Percentiles rank a stretch among this genome's conserved stretches.
phyloP scores from a whole-genome alignment of 345 rosid genomes.

The Hibiscus trionum region DNA sequence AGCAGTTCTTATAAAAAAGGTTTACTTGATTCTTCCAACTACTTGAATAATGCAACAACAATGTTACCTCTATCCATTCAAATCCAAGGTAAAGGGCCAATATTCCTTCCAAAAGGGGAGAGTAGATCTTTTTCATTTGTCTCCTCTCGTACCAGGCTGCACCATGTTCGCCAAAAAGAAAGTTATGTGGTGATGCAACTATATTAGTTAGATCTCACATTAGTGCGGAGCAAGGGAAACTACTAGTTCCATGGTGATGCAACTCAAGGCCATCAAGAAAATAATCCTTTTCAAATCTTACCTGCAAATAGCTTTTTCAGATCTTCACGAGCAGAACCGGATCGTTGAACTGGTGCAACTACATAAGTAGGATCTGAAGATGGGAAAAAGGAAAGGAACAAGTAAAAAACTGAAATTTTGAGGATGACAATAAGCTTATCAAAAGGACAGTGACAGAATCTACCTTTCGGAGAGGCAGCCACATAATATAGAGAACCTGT shows the following conservation, averaged over 20 bases:
- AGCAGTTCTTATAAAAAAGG: neutral
- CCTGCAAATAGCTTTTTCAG: slow-evolving; percentile 87
- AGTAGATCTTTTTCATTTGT: slow-evolving; percentile 94
- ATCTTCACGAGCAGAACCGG: slow-evolving; percentile 62
- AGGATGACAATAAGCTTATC: neutral
- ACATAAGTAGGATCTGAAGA: slow-evolving; percentile 77
- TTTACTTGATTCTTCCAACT: neutral
- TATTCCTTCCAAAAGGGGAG: slow-evolving; percentile 90
- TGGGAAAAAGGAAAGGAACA: slow-evolving; percentile 14
- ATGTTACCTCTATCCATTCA: slow-evolving; percentile 82
- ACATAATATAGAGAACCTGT: slow-evolving; percentile 83
- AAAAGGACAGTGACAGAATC: neutral
- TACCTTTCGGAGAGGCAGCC: slow-evolving; percentile 94
- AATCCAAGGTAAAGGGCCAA: slow-evolving; percentile 87
- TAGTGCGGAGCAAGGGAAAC: too few relatives aligned
- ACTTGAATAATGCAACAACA: neutral
- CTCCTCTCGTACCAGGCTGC: slow-evolving; percentile 97
- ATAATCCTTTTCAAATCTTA: slow-evolving; percentile 7
- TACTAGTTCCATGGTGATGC: neutral
- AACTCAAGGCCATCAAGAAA: neutral
- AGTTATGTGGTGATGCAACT: neutral
- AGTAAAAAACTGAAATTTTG: neutral
- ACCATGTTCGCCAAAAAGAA: neutral
- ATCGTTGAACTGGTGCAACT: slow-evolving; percentile 71
- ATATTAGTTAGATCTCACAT: neutral